Evolutionary conservation across 2,329 filamentous ascomycete genomes (phyloP).

Genomic region (Fusarium sp.): DNA sequence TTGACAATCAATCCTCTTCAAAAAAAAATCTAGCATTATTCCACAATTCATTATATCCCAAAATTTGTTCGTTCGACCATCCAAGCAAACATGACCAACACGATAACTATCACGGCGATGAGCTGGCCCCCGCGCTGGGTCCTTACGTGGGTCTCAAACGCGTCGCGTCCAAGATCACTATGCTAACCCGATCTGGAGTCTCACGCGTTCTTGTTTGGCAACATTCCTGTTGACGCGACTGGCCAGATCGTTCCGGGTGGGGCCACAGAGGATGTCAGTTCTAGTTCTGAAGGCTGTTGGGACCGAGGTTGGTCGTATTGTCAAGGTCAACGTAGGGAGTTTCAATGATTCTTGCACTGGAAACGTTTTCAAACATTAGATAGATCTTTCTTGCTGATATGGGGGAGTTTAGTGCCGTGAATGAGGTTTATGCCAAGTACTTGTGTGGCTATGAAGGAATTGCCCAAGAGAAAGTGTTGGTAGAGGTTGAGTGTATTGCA

Average conservation of each 20-base stretch:
- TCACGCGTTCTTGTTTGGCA: not conserved
- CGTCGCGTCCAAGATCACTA: not conserved
- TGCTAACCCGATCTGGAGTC: not conserved
- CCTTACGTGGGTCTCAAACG: not conserved
- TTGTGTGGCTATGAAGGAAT: conserved; percentile 5
- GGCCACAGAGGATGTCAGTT: not conserved
- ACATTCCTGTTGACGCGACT: not conserved
- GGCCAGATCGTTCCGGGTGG: not conserved
- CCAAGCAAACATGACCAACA: not conserved
- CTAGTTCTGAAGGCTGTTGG: not conserved
- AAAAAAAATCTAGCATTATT: not conserved
- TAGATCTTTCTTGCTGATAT: conserved; percentile 7
- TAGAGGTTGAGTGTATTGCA: conserved; percentile 4
- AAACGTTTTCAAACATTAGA: not conserved
- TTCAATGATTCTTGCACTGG: not conserved
- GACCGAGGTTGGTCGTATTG: not conserved
- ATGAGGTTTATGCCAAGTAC: conserved; percentile 5
- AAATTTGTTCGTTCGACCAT: not conserved
- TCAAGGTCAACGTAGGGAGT: not conserved
- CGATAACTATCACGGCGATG: too few relatives aligned
- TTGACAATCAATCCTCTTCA: not conserved
- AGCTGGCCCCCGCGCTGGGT: not conserved
- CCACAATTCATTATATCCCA: not conserved
- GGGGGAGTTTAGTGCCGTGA: not conserved
- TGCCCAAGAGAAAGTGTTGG: conserved; percentile 1